These are phyloP conservation scores for Solanum megistacrolobum DNA, from an alignment of 257 asterid species.

Conservation along the genomic window DNA sequence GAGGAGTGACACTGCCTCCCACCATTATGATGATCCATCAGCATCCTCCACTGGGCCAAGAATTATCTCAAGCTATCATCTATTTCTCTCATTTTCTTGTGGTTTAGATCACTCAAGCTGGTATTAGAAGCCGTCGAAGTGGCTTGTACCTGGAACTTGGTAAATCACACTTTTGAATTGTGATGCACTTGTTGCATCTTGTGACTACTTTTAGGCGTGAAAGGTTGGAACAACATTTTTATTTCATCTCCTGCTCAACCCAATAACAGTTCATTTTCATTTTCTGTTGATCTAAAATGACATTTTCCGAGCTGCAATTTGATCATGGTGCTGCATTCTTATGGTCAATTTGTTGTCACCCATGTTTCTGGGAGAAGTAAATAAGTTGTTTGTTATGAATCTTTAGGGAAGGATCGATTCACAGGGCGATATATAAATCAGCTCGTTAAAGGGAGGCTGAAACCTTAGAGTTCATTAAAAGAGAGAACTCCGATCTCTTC, in stretches of 20 bases:
- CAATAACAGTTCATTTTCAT: not conserved
- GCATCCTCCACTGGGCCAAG: not conserved
- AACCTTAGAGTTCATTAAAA: too few relatives aligned
- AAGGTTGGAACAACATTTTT: not conserved
- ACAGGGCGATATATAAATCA: too few relatives aligned
- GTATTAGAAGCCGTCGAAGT: not conserved
- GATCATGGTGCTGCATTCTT: not conserved
- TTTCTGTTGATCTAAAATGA: not conserved
- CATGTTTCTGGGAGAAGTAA: not conserved
- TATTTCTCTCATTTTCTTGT: not conserved
- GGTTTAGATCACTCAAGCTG: not conserved
- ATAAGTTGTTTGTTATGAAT: not conserved
- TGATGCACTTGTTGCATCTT: not conserved
- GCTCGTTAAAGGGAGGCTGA: too few relatives aligned
- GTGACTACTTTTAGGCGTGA: not conserved
- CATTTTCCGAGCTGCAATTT: not conserved
- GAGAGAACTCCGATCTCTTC: too few relatives aligned
- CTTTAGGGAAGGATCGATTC: too few relatives aligned
- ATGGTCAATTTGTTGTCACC: not conserved
- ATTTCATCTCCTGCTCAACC: not conserved
- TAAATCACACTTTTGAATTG: not conserved
- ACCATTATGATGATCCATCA: not conserved
- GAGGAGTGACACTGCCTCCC: not conserved
- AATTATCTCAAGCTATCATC: not conserved
- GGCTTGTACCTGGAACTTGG: not conserved